Evolutionary conservation across 2,329 filamentous ascomycete genomes (phyloP).

Genomic region (Boeremia lycopersici): DNA sequence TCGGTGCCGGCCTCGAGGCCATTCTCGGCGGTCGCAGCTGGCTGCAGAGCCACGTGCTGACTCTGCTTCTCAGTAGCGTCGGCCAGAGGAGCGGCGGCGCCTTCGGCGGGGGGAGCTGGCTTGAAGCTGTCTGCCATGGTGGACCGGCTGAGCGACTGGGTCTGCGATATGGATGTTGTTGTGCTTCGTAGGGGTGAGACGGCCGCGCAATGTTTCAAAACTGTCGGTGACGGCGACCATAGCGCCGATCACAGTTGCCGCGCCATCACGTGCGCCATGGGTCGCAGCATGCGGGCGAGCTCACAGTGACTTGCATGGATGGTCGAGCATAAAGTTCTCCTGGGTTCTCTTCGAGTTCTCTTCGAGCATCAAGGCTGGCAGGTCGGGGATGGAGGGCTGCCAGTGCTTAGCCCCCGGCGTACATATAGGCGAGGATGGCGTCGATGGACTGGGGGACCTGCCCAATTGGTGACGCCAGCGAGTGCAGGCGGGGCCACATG

Average conservation of each 20-base stretch:
- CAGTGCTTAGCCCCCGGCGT: background rate
- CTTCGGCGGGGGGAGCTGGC: constrained; percentile 19
- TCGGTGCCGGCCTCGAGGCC: constrained; percentile 18
- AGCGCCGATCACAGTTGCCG: constrained; percentile 9
- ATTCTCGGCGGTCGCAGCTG: constrained; percentile 21
- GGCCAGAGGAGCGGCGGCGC: constrained; percentile 12
- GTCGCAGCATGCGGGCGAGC: background rate
- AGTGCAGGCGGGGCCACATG: constrained; percentile 5
- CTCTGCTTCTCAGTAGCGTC: constrained; percentile 23
- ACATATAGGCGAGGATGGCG: background rate
- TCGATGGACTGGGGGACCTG: background rate
- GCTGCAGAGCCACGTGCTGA: constrained; percentile 14
- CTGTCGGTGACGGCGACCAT: constrained; percentile 1
- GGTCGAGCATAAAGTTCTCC: background rate
- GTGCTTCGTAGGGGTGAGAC: background rate
- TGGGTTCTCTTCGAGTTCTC: background rate
- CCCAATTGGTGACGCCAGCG: constrained; percentile 8
- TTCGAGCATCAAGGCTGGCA: background rate
- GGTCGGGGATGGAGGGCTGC: background rate
- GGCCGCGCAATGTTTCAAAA: background rate
- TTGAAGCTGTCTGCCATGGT: constrained; percentile 16
- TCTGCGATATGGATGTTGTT: background rate
- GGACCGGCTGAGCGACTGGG: background rate
- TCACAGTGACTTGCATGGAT: background rate
- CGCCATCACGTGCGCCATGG: constrained; percentile 13